Evolutionary conservation across 495 filamentous ascomycete species (phyloP).

Genomic region (Penicillium psychrofluorescens): DNA sequence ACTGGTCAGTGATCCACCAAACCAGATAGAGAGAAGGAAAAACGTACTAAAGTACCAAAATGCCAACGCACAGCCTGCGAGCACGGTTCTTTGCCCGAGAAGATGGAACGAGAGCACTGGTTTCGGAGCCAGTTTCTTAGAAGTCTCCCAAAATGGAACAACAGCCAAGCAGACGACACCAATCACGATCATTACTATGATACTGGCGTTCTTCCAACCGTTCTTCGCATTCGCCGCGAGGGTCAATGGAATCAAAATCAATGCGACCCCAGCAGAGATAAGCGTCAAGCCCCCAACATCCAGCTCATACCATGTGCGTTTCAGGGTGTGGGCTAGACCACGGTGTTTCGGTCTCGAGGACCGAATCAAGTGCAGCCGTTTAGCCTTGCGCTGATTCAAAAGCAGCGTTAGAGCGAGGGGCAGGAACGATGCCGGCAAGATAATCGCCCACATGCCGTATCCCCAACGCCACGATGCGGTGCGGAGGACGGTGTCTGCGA

Average conservation of each 20-base stretch:
- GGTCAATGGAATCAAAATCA: constrained; percentile 55
- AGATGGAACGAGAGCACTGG: constrained; percentile 52
- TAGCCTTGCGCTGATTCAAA: constrained; percentile 49
- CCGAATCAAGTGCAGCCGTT: constrained; percentile 41
- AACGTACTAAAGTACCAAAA: constrained; percentile 55
- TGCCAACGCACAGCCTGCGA: constrained; percentile 49
- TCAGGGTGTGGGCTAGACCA: constrained; percentile 23
- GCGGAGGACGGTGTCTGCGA: constrained; percentile 42
- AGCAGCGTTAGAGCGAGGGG: constrained; percentile 49
- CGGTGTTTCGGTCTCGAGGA: constrained; percentile 25
- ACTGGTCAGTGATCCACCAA: background rate
- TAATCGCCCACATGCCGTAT: constrained; percentile 52
- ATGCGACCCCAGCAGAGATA: constrained; percentile 47
- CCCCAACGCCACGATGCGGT: constrained; percentile 50
- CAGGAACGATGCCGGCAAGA: constrained; percentile 49
- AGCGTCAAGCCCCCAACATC: constrained; percentile 52
- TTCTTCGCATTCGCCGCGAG: constrained; percentile 42
- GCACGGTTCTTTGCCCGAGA: constrained; percentile 55
- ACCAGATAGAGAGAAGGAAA: background rate
- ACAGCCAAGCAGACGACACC: constrained; percentile 48
- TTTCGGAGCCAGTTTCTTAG: constrained; percentile 44
- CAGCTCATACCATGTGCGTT: constrained; percentile 45
- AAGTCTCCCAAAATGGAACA: constrained; percentile 58
- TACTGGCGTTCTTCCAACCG: constrained; percentile 48
- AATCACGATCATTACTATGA: constrained; percentile 53